These are phyloP conservation scores for Juglanconis sp. DNA, from an alignment of 2,329 filamentous ascomycete genomes.

Conservation along the genomic window DNA sequence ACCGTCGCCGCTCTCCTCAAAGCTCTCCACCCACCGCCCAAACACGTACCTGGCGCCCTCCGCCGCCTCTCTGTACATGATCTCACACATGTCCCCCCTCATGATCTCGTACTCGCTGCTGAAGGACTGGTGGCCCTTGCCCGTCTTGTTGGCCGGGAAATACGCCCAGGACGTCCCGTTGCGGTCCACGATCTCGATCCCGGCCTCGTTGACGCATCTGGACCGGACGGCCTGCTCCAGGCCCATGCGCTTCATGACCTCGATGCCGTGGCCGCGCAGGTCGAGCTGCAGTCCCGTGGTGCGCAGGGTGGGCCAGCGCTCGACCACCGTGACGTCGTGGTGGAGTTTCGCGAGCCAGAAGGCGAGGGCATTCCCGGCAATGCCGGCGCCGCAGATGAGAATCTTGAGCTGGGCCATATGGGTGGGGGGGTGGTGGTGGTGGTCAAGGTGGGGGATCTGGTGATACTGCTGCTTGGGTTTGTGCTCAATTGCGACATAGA, in stretches of 20 bases:
- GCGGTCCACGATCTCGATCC: conserved; percentile 34
- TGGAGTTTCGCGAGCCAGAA: conserved; percentile 42
- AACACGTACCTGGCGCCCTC: conserved; percentile 26
- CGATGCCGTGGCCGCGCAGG: conserved; percentile 47
- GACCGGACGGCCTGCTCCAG: conserved; percentile 33
- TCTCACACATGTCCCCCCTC: conserved; percentile 48
- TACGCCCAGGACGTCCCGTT: conserved; percentile 38
- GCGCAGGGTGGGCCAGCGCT: conserved; percentile 39
- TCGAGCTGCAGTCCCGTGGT: conserved; percentile 52
- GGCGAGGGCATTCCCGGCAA: conserved; percentile 42
- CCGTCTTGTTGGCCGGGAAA: conserved; percentile 37
- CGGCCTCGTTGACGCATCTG: conserved; percentile 22
- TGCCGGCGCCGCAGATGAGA: conserved; percentile 34
- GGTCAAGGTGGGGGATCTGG: neutral
- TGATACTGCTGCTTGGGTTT: too few relatives aligned
- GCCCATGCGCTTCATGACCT: conserved; percentile 50
- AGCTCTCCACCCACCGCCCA: conserved; percentile 23
- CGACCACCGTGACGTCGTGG: conserved; percentile 40
- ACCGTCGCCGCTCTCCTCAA: conserved; percentile 24
- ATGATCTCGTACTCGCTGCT: conserved; percentile 60
- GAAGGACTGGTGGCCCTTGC: conserved; percentile 40
- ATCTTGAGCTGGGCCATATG: too few relatives aligned
- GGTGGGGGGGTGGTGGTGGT: too few relatives aligned
- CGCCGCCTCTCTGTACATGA: conserved; percentile 40
- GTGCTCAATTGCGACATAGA: too few relatives aligned